Conservation (phyloP, 129 eudicot species). For the Flaveria sonorensis region DNA sequence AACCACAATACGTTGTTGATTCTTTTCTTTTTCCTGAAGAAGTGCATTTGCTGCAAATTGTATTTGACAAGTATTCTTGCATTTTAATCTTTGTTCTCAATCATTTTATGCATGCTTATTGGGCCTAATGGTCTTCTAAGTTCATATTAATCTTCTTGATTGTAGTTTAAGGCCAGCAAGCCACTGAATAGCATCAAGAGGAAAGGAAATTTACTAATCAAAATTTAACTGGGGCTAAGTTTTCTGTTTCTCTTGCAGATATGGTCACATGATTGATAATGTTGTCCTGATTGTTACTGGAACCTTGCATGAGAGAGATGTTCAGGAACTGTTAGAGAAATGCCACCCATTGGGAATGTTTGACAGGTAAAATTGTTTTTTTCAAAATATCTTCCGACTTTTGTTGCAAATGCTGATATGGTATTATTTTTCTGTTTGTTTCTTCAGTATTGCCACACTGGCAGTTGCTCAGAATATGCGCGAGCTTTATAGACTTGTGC, state of each 20-base stretch:
- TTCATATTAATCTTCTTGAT: constrained; percentile 3
- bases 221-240: neutral
- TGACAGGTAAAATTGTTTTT: constrained; percentile 59
- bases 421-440: constrained; percentile 21
- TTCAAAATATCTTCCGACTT: neutral
- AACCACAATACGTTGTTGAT: constrained; percentile 4
- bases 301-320: constrained; percentile 96
- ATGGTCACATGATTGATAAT: constrained; percentile 98
- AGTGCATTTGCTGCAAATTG: neutral
- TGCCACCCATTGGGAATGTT: constrained; percentile 98
- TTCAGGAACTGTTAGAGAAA: constrained; percentile 87
- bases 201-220: neutral
- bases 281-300: constrained; percentile 96
- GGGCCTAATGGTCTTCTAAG: constrained; percentile 3
- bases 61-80: neutral
- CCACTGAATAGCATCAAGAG: neutral
- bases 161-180: constrained; percentile 10
- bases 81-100: neutral
- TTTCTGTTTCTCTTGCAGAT: constrained; percentile 39
- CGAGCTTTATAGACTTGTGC: constrained; percentile 88
- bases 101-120: neutral
- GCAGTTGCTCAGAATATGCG: constrained; percentile 99
- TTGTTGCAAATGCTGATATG: neutral
- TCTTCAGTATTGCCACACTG: constrained; percentile 81
- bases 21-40: neutral